Conservation (phyloP, 2,329 filamentous ascomycete species). For the Endoconidiophora polonica region DNA sequence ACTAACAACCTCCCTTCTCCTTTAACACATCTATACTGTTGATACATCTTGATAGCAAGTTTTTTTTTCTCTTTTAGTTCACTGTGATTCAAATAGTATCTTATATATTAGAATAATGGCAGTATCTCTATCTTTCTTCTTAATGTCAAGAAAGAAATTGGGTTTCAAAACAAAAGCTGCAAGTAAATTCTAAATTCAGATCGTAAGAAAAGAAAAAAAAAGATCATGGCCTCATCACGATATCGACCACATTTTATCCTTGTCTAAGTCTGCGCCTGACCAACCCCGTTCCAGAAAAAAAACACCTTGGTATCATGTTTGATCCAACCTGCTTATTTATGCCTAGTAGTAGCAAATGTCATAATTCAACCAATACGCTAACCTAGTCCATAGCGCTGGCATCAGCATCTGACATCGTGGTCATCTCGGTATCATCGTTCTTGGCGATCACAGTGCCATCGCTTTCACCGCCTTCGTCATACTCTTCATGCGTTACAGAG, state of each 20-base stretch:
- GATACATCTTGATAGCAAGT: too few relatives aligned
- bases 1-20: not conserved
- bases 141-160: not conserved
- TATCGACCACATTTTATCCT: not conserved
- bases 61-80: not conserved
- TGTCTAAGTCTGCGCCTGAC: too few relatives aligned
- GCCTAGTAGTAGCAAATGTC: not conserved
- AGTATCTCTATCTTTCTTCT: not conserved
- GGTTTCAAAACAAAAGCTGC: too few relatives aligned
- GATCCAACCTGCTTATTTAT: too few relatives aligned
- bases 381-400: constrained; percentile 7
- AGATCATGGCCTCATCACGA: constrained; percentile 5
- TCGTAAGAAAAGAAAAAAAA: too few relatives aligned
- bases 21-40: not conserved
- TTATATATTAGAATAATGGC: not conserved
- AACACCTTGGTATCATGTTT: not conserved
- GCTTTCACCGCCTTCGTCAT: constrained; percentile 10
- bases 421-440: constrained; percentile 6
- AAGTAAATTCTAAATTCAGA: too few relatives aligned
- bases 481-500: constrained; percentile 4
- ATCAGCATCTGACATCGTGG: constrained; percentile 3
- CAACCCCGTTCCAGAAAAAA: not conserved
- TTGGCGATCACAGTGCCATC: constrained; percentile 8
- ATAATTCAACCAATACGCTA: too few relatives aligned
- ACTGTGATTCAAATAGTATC: not conserved